Evolutionary conservation across 164 flowering plant genomes (phyloP), one percentile per base, ranked within the genome.

Genomic region (Chimonanthus salicifolius): DNA sequence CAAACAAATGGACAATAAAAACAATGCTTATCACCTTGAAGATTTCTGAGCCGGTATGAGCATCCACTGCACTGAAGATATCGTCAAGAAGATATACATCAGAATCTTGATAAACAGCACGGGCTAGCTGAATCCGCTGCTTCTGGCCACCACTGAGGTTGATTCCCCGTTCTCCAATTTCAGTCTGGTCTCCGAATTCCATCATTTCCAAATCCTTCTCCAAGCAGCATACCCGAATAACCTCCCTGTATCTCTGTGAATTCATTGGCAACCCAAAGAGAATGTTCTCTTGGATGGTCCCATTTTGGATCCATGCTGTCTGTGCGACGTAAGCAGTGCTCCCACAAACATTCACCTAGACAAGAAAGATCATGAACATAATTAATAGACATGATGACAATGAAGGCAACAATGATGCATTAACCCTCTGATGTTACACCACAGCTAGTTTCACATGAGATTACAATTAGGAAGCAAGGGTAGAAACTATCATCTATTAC

Each of bases 111-210:
- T 92, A 96, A 64, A 96, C 98, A 65, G 99, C 99, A 74, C 99
- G 78, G 1, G 99, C 98, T 15, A 96, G 98, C 71, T 94, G 99
- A 63, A 96, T 91, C 58, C 99, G 79, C 85, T 96, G 99, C 81
- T 96, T 96, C 86, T 96, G 99, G 7, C 99, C 99, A 15, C 99
- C 99, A 64, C 99, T 94, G 64, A 96, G 92, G 79, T 94, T 96
- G 80, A 96, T 96, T n/a, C 99, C 99, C 21, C 99, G 94, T 77
- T 96, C 99, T 71, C 99, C 99, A 11, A 96, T 96, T 84, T 96
- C 99, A 3, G 99, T 96, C 78, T 93, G 92, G 77, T 96, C 99
- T 46, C 98, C 97, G 68, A 77, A 85, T 74, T 96, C 99, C 99
- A 96, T 93, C 97, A 91, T 92, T 74, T 92, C 97, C 80, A 96